phyloP scores from a whole-genome alignment of 1,284 basidiomycete genomes.

The Trichosporon sp. region DNA sequence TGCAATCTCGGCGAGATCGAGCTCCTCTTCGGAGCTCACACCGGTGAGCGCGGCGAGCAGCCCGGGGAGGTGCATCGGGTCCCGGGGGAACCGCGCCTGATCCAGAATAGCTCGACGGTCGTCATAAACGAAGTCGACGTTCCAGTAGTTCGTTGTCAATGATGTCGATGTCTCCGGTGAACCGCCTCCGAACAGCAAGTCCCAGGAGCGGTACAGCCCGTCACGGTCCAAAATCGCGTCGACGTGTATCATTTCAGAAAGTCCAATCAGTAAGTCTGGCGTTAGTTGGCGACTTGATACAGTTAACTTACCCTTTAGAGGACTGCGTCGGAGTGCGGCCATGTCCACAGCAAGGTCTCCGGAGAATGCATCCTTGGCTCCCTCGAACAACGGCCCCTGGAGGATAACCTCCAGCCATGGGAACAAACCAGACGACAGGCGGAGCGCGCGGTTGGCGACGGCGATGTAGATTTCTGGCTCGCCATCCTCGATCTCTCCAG shows the following conservation, averaged over 20 bases:
- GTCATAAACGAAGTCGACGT: conserved; percentile 30
- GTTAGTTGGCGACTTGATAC: background rate
- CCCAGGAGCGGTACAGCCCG: conserved; percentile 35
- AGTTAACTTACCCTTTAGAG: conserved; percentile 33
- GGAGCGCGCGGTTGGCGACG: conserved; percentile 30
- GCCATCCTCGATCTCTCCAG: conserved; percentile 14
- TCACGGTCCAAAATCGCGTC: conserved; percentile 29
- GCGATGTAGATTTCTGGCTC: conserved; percentile 23
- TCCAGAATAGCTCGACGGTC: conserved; percentile 36
- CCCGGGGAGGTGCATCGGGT: conserved; percentile 23
- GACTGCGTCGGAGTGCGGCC: conserved; percentile 26
- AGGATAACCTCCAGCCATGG: conserved; percentile 37
- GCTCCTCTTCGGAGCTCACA: conserved; percentile 14
- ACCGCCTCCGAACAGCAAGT: conserved; percentile 34
- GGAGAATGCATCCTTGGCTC: conserved; percentile 15
- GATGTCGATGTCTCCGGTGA: conserved; percentile 25
- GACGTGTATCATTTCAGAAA: conserved; percentile 32
- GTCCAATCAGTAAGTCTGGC: conserved; percentile 37
- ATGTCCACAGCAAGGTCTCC: conserved; percentile 17
- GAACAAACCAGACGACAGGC: conserved; percentile 32
- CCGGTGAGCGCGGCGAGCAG: conserved; percentile 35
- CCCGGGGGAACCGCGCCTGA: conserved; percentile 30
- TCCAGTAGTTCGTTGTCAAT: conserved; percentile 40
- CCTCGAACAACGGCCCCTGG: conserved; percentile 30
- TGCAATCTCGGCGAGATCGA: conserved; percentile 15